These are phyloP conservation scores for Leccinum disarticulatum DNA, from an alignment of 768 basidiomycete species.

Conservation along the genomic window DNA sequence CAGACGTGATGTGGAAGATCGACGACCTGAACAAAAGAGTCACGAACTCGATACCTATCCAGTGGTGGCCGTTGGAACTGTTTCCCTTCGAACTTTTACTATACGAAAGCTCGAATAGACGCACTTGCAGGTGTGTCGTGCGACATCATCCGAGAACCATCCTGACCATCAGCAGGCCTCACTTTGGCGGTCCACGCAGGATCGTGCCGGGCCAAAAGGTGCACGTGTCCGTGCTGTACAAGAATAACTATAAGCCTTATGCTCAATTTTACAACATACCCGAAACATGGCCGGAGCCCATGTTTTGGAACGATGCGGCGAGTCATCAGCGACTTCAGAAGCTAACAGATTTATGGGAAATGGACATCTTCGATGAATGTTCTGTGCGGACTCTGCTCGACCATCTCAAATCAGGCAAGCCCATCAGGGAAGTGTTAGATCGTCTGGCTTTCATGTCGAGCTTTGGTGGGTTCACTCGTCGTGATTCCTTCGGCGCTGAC, in stretches of 20 bases:
- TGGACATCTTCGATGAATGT: conserved; percentile 28
- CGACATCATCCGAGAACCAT: background rate
- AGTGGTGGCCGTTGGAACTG: conserved; percentile 28
- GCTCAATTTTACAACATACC: conserved; percentile 24
- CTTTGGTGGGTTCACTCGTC: conserved; percentile 20
- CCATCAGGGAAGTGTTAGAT: conserved; percentile 25
- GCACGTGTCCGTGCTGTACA: conserved; percentile 32
- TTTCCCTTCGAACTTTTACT: conserved; percentile 25
- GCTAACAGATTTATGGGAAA: conserved; percentile 28
- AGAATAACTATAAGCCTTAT: conserved; percentile 27
- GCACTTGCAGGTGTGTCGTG: conserved; percentile 20
- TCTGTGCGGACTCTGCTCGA: conserved; percentile 19
- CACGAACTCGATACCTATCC: conserved; percentile 11
- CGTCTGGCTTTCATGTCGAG: conserved; percentile 30
- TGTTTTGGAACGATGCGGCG: conserved; percentile 31
- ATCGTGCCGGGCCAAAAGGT: conserved; percentile 32
- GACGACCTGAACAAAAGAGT: conserved; percentile 26
- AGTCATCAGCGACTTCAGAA: conserved; percentile 21
- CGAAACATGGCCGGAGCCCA: conserved; percentile 27
- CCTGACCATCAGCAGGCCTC: conserved; percentile 25
- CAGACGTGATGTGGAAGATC: conserved; percentile 29
- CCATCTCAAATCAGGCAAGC: conserved; percentile 16
- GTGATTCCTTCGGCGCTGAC: background rate
- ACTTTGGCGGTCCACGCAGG: conserved; percentile 24
- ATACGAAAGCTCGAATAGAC: conserved; percentile 27